Percentiles rank a stretch among this genome's conserved stretches.
These are phyloP conservation scores for Dispira simplex DNA, from an alignment of 192 early-diverging fungal species.

Conservation along the genomic window DNA sequence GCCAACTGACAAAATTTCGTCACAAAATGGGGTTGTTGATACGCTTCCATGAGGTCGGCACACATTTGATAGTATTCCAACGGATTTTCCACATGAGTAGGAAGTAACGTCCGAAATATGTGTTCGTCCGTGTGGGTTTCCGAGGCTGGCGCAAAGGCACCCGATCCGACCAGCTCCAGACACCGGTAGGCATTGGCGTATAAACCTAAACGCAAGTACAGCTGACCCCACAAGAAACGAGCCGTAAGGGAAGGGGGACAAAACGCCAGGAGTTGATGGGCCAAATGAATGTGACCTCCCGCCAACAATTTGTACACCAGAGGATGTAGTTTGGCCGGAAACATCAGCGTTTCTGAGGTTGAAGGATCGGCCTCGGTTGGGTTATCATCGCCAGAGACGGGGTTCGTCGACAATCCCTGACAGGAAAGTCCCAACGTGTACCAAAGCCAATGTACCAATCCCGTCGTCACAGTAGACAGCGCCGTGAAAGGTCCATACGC, in stretches of 20 bases:
- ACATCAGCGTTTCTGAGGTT: neutral
- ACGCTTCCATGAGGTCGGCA: constrained; percentile 22
- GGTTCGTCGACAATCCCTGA: no score
- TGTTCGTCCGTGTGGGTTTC: constrained; percentile 15
- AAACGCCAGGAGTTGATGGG: neutral
- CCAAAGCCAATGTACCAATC: no score
- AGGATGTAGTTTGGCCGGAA: neutral
- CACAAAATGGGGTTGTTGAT: constrained; percentile 2
- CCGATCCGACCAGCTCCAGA: constrained; percentile 18
- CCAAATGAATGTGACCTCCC: neutral
- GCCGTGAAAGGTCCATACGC: no score
- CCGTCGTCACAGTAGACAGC: no score
- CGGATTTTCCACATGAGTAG: constrained; percentile 14
- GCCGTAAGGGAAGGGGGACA: neutral
- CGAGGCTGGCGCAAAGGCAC: constrained; percentile 15
- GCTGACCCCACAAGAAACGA: constrained; percentile 18
- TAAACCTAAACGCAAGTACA: constrained; percentile 21
- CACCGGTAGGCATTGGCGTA: constrained; percentile 15
- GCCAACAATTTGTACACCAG: neutral
- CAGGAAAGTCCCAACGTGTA: no score
- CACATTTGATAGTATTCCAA: constrained; percentile 22
- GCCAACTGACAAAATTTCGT: constrained; percentile 20
- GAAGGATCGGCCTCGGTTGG: no score
- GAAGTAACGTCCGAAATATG: constrained; percentile 20
- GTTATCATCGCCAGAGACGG: no score